Evolutionary conservation across 306 rosid genomes (phyloP), one percentile per base, ranked within the genome.

Genomic region (Herpetospermum pedunculosum): DNA sequence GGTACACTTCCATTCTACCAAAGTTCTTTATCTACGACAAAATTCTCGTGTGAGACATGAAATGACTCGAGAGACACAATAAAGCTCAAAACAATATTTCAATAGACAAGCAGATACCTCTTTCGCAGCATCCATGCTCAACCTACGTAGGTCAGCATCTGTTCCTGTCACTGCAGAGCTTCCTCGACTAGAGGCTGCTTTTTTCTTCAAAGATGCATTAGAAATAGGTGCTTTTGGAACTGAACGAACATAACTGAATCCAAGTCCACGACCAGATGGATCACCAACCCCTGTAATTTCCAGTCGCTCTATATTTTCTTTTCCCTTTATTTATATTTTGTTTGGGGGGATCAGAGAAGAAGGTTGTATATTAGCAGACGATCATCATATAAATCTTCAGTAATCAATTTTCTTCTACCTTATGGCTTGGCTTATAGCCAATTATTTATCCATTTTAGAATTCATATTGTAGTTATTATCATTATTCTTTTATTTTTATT

Each of bases 41-140:
- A 35, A 63, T 37, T 63, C 28, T 63, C 8, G 6, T 21, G 26
- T 34, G 18, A 37, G 19, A 37, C 47, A 35, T 37, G 44, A 63
- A 63, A 63, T n/a, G 28, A 63, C 70, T 19, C 3, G n/a, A 47
- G 6, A 64, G 50, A 37, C 29, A 23, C 14, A 19, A 12, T 38
- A 73, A 21, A 73, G 28, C 38, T 41, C 37, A 57, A 57, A 16
- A 43, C 46, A 21, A 41, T 18, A 12, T 14, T 72, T n/a, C 40
- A 32, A 29, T 34, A 19, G 30, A 72, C 6, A 6, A 29, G 30
- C 54, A 68, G 55, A 55, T 72, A 92, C 98, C 97, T 94, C 98
- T 57, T 97, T 80, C 60, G 98, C 98, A 73, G 98, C 98, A 81
- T 94, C 97, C 98, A 94, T 94, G 94, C 98, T 94, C 80, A 94